phyloP scores from a whole-genome alignment of 2,329 filamentous ascomycete genomes.

The Ilyonectria mors-panacis region DNA sequence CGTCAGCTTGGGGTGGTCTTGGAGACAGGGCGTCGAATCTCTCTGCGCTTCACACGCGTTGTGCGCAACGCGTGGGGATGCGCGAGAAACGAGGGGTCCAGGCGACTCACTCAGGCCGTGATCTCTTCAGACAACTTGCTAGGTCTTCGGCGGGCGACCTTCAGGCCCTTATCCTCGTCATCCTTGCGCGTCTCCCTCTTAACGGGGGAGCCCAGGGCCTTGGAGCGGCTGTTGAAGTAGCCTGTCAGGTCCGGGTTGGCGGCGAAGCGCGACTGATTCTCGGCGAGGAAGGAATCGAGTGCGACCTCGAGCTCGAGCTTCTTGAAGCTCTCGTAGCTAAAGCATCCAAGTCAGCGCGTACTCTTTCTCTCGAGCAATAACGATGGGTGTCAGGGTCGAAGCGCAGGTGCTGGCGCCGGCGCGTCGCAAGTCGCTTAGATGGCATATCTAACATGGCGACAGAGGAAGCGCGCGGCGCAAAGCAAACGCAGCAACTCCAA shows the following conservation, averaged over 20 bases:
- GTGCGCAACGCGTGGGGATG: constrained; percentile 23
- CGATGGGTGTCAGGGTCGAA: constrained; percentile 28
- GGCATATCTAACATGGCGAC: constrained; percentile 15
- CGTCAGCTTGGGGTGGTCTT: constrained; percentile 33
- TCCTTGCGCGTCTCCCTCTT: constrained; percentile 66
- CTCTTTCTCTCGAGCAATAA: neutral
- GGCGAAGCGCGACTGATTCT: constrained; percentile 76
- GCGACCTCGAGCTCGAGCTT: constrained; percentile 85
- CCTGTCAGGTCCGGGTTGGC: constrained; percentile 75
- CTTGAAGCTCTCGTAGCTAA: constrained; percentile 78
- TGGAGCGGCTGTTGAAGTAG: constrained; percentile 81
- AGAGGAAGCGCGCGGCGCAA: constrained; percentile 33
- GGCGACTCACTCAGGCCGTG: constrained; percentile 61
- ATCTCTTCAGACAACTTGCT: constrained; percentile 63
- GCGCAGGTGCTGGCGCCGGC: constrained; percentile 21
- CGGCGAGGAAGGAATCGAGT: constrained; percentile 80
- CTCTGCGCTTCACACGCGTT: constrained; percentile 24
- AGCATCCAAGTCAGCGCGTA: constrained; percentile 37
- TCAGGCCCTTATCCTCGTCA: constrained; percentile 58
- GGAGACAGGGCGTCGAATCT: constrained; percentile 16
- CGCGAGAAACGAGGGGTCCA: constrained; percentile 26
- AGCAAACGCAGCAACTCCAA: constrained; percentile 25
- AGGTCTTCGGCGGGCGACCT: constrained; percentile 62
- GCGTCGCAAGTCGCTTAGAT: constrained; percentile 41
- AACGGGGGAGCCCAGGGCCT: constrained; percentile 71